These are phyloP conservation scores for Davidsoniella virescens DNA, from an alignment of 2,329 filamentous ascomycete species.

Conservation along the genomic window DNA sequence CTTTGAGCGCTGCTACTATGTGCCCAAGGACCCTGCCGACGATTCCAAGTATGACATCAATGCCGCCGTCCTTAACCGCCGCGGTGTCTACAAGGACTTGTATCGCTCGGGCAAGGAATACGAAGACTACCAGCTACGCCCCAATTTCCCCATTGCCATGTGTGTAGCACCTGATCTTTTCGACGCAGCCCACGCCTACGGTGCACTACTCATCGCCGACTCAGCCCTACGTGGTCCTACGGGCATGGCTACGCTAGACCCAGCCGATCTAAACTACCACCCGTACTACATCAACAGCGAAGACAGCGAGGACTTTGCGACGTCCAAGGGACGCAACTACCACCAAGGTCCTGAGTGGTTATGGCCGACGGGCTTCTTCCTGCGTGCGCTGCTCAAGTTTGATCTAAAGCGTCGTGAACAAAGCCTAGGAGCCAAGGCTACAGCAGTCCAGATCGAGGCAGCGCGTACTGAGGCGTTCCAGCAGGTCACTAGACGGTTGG, in stretches of 20 bases:
- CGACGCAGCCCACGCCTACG: conserved; percentile 57
- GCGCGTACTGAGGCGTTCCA: conserved; percentile 71
- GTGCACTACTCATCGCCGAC: conserved; percentile 68
- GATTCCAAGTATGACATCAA: conserved; percentile 72
- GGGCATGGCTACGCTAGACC: conserved; percentile 92
- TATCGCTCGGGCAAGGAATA: conserved; percentile 90
- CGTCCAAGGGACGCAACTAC: conserved; percentile 89
- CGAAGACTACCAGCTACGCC: conserved; percentile 89
- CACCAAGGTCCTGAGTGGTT: conserved; percentile 97
- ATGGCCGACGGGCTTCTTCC: conserved; percentile 93
- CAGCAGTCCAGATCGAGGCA: conserved; percentile 45
- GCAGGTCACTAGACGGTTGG: conserved; percentile 72
- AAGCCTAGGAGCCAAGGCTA: conserved; percentile 33
- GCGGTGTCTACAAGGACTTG: conserved; percentile 95
- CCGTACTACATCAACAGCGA: conserved; percentile 93
- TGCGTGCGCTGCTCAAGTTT: conserved; percentile 80
- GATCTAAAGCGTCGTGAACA: conserved; percentile 54
- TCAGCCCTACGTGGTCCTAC: conserved; percentile 65
- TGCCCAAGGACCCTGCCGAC: conserved; percentile 53
- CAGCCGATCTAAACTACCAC: conserved; percentile 78
- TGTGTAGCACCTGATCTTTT: conserved; percentile 82
- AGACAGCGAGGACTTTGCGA: conserved; percentile 80
- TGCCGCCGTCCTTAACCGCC: conserved; percentile 61
- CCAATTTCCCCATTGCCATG: conserved; percentile 95
- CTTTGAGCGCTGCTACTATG: conserved; percentile 86